Percentiles rank a stretch among this genome's conserved stretches.
Conservation (phyloP, 164 flowering plant species). For the Litsea cubeba region DNA sequence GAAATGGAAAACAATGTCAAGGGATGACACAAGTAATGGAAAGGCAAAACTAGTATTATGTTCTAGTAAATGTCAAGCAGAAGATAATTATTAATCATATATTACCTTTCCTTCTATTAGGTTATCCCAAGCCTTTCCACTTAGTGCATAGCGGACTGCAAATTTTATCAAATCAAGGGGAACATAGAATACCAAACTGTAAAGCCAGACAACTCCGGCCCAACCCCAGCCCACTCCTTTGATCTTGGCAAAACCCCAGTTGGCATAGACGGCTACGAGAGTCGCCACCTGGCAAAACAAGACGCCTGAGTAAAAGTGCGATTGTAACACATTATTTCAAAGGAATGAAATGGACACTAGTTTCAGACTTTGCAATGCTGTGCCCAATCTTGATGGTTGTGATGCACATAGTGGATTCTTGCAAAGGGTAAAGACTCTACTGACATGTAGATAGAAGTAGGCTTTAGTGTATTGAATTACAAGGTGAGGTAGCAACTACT, state of each 20-base stretch:
- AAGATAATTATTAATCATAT: neutral
- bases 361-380: too few species aligned
- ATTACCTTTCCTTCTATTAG: slow-evolving; percentile 80
- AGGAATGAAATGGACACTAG: too few species aligned
- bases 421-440: too few species aligned
- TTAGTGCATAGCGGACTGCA: slow-evolving; percentile 65
- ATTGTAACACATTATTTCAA: too few species aligned
- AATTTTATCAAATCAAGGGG: slow-evolving; percentile 86
- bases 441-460: too few species aligned
- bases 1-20: neutral
- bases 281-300: slow-evolving; percentile 65
- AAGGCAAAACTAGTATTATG: neutral
- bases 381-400: too few species aligned
- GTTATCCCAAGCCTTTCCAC: slow-evolving; percentile 90
- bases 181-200: slow-evolving; percentile 72
- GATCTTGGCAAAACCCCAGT: slow-evolving; percentile 89
- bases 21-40: neutral
- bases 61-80: neutral
- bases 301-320: too few species aligned
- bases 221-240: slow-evolving; percentile 94
- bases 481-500: too few species aligned
- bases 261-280: slow-evolving; percentile 79
- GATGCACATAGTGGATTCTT: too few species aligned
- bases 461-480: too few species aligned
- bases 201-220: slow-evolving; percentile 97